Percentiles rank a stretch among this genome's conserved stretches.
These are phyloP conservation scores for Geotrichum histeridarum DNA, from an alignment of 1,139 yeast species.

Conservation along the genomic window DNA sequence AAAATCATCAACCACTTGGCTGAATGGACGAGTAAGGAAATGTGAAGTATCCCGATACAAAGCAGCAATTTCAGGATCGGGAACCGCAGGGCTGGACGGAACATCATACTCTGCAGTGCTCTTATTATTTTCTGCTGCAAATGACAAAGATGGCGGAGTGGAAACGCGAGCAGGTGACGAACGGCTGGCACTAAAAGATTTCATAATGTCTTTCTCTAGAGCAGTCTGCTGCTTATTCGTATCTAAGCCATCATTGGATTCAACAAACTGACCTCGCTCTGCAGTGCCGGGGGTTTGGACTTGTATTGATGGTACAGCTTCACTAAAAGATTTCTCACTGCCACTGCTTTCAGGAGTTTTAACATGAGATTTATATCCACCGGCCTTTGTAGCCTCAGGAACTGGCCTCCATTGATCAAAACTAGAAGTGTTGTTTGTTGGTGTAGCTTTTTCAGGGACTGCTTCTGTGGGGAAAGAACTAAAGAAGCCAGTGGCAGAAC, in stretches of 20 bases:
- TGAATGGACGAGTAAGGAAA: constrained; percentile 32
- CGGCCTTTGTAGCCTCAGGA: background rate
- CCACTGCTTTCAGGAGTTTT: no score
- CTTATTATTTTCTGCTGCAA: background rate
- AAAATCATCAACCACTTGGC: constrained; percentile 24
- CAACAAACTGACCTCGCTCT: no score
- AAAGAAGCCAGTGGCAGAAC: background rate
- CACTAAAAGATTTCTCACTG: no score
- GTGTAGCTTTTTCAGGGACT: background rate
- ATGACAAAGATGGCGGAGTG: background rate
- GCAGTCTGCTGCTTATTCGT: constrained; percentile 7
- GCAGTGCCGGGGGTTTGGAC: no score
- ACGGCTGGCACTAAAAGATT: constrained; percentile 9
- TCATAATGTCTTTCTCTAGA: constrained; percentile 14
- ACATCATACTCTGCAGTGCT: background rate
- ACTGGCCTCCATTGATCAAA: constrained; percentile 6
- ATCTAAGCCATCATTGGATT: background rate
- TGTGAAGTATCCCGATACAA: constrained; percentile 33
- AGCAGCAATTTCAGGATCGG: constrained; percentile 32
- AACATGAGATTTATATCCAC: no score
- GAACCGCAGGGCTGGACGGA: constrained; percentile 17
- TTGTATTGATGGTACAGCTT: no score
- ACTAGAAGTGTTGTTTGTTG: background rate
- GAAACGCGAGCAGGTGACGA: background rate
- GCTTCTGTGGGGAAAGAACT: background rate